phyloP scores from a whole-genome alignment of 805 yeast genomes.

The Jamesozyma rosinii region DNA sequence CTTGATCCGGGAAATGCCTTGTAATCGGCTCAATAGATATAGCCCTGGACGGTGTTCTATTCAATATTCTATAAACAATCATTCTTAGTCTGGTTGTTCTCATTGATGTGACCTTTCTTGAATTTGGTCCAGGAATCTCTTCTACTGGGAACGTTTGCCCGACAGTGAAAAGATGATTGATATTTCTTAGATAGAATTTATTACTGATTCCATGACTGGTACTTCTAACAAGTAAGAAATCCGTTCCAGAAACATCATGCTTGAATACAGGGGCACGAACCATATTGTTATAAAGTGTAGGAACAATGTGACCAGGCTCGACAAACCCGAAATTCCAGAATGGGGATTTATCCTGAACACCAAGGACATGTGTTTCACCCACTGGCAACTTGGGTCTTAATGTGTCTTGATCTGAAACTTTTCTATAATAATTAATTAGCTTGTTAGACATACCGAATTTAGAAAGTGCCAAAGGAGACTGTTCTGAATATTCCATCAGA shows the following conservation, averaged over 20 bases:
- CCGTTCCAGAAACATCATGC: slow-evolving; percentile 72
- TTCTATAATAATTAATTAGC: slow-evolving; percentile 84
- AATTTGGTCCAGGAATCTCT: slow-evolving; percentile 95
- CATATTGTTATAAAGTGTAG: slow-evolving; percentile 87
- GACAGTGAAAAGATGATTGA: slow-evolving; percentile 71
- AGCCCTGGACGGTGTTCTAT: slow-evolving; percentile 62
- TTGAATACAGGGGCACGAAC: slow-evolving; percentile 85
- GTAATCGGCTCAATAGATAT: slow-evolving; percentile 81
- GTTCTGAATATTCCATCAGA: slow-evolving; percentile 84
- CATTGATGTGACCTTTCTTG: slow-evolving; percentile 89
- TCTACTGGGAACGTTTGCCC: slow-evolving; percentile 91
- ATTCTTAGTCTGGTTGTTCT: slow-evolving; percentile 83
- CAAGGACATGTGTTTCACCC: slow-evolving; percentile 92
- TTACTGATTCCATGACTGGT: slow-evolving; percentile 72
- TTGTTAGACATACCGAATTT: slow-evolving; percentile 95
- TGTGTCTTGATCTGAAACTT: slow-evolving; percentile 68
- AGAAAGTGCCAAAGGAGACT: slow-evolving; percentile 69
- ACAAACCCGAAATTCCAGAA: slow-evolving; percentile 98
- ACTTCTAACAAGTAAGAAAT: slow-evolving; percentile 70
- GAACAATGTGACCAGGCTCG: slow-evolving; percentile 87
- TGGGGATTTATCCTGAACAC: slow-evolving; percentile 93
- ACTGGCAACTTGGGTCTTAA: slow-evolving; percentile 78
- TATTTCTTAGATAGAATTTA: slow-evolving; percentile 55
- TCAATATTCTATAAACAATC: slow-evolving; percentile 84
- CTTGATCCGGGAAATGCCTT: slow-evolving; percentile 90